Evolutionary conservation across 441 rosid genomes (phyloP).

Genomic region (Syzygium malaccense): DNA sequence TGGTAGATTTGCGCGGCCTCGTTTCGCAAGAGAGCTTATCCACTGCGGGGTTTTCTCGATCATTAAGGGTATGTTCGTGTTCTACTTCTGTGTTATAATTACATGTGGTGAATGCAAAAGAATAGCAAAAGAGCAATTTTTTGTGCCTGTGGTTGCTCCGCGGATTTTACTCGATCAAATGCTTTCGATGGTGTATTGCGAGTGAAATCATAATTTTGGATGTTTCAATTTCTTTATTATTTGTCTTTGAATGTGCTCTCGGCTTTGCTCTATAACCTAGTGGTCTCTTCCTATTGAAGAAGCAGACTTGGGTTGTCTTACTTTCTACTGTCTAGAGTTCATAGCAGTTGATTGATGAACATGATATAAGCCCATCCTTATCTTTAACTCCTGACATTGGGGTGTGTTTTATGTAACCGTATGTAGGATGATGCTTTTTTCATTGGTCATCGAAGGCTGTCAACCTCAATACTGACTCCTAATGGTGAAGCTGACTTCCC

Average conservation of each 20-base stretch:
- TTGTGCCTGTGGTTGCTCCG: neutral
- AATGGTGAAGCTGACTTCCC: conserved; percentile 47
- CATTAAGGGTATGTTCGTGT: conserved; percentile 15
- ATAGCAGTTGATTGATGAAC: neutral
- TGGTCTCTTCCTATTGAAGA: neutral
- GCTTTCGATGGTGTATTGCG: neutral
- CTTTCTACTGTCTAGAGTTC: neutral
- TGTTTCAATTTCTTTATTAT: neutral
- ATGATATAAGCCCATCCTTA: neutral
- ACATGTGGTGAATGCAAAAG: neutral
- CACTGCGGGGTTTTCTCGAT: conserved; percentile 11
- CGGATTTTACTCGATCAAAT: neutral
- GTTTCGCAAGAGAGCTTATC: conserved; percentile 8
- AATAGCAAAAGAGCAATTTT: neutral
- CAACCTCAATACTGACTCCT: conserved; percentile 45
- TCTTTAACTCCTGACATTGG: neutral
- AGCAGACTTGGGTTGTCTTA: neutral
- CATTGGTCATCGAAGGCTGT: conserved; percentile 33
- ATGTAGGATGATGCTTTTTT: conserved; percentile 38
- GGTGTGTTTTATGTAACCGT: neutral
- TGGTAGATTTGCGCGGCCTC: conserved; percentile 2
- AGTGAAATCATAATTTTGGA: neutral
- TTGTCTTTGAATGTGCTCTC: neutral
- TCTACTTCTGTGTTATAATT: neutral
- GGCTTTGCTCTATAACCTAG: neutral